Evolutionary conservation across 2,329 filamentous ascomycete species (phyloP), one percentile per base, ranked within the genome.

Genomic region (Mycogone perniciosa): DNA sequence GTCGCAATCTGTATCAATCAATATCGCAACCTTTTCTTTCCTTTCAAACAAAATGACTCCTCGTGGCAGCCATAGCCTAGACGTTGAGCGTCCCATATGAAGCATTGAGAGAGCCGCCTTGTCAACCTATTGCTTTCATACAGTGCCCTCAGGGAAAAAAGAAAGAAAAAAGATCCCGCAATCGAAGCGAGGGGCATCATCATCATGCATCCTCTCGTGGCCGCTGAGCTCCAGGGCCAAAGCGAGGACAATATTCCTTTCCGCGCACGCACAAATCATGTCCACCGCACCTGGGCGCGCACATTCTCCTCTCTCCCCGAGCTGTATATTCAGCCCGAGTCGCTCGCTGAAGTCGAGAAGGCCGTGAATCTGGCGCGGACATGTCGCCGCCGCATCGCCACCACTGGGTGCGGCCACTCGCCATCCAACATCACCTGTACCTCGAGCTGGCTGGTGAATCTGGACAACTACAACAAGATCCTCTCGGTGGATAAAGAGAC

Each of bases 341-440:
- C 84, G 1, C 74, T 93, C 46, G 73, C 75, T 10, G 92, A 97
- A 70, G 81, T 99, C 57, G 86, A 92, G 67, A 91, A 95, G 67
- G 76, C 87, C 46, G 80, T 96, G 55, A 84, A 78, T 39, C 79
- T 96, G 26, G 93, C 93, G 5, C 85, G 88, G 53, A 80, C 77
- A 70, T 93, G 88, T 69, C 83, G 90, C 39, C 84, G 88, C 43
- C 85, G 90, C 54, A 73, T 99, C 53, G 86, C 91, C 34, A 88
- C 87, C 5, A 86, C 91, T n/a, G 92, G 93, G 53, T 92, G 87
- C 61, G 89, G 85, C 50, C 92, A 99, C 73, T 96, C 91, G 49
- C 93, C 92, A 6, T 95, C 87, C 57, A 86, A 92, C 63, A 73
- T 99, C 40, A 97, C 92, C 4, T 95, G 89, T 70, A 95, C 91